phyloP scores from a whole-genome alignment of 495 filamentous ascomycete species.

The Penicillium pulvis region DNA sequence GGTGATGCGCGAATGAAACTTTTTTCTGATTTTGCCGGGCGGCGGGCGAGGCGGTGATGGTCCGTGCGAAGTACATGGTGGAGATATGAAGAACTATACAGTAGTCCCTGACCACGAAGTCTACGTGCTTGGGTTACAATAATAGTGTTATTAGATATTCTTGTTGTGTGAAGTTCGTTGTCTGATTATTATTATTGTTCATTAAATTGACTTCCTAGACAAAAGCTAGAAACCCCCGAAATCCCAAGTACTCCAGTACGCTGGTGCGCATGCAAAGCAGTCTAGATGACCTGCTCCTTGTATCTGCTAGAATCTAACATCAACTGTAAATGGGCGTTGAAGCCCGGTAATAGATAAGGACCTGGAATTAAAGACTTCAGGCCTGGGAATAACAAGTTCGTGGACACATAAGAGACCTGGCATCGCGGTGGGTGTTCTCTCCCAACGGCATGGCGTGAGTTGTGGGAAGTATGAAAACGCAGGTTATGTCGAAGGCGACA shows the following conservation, averaged over 20 bases:
- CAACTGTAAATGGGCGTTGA: neutral
- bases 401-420: neutral
- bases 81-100: neutral
- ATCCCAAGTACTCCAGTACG: neutral
- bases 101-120: too few relatives aligned
- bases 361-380: neutral
- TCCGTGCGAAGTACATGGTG: slow-evolving; percentile 24
- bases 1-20: slow-evolving; percentile 32
- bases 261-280: slow-evolving; percentile 1
- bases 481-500: neutral
- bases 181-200: neutral
- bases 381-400: neutral
- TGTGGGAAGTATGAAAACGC: neutral
- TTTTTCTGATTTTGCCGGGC: slow-evolving; percentile 50
- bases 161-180: neutral
- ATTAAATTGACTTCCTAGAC: neutral
- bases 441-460: too few relatives aligned
- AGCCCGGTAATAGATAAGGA: neutral
- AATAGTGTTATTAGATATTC: too few relatives aligned
- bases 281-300: neutral
- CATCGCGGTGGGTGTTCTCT: neutral
- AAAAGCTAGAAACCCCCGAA: neutral
- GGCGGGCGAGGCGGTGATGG: slow-evolving; percentile 31
- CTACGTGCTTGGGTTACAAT: too few relatives aligned
- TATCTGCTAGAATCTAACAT: neutral